These are phyloP conservation scores for Rhodamnia argentea DNA, from an alignment of 345 rosid species.

Conservation along the genomic window DNA sequence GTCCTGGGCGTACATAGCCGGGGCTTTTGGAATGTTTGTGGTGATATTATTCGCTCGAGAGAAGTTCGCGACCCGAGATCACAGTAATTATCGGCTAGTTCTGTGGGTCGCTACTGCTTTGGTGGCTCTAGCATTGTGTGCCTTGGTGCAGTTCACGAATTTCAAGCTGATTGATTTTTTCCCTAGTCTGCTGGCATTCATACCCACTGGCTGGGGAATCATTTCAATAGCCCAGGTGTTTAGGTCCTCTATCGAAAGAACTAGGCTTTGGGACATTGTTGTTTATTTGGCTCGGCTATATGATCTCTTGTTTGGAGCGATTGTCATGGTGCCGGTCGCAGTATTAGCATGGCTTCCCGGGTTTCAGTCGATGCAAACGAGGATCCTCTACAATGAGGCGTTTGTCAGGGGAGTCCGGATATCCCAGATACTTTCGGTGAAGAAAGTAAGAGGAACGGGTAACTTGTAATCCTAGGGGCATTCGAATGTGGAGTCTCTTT, in stretches of 20 bases:
- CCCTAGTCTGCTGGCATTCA: not conserved
- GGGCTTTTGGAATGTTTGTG: not conserved
- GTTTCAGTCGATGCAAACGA: not conserved
- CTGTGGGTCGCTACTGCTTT: not conserved
- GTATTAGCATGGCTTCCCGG: not conserved
- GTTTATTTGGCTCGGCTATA: not conserved
- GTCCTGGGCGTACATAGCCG: not conserved
- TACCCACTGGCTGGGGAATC: slow-evolving; percentile 4
- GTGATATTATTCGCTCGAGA: not conserved
- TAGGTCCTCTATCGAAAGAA: not conserved
- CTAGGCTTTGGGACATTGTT: not conserved
- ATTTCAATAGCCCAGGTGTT: not conserved
- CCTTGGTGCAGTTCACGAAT: not conserved
- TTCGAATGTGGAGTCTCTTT: not conserved
- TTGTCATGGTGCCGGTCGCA: not conserved
- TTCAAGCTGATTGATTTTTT: not conserved
- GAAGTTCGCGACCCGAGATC: not conserved
- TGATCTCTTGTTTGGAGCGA: not conserved
- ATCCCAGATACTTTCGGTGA: not conserved
- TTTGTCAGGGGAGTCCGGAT: not conserved
- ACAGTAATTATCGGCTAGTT: not conserved
- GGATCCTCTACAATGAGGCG: not conserved
- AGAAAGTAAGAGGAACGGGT: not conserved
- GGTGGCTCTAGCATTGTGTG: not conserved
- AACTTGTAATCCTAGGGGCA: not conserved